phyloP scores from a whole-genome alignment of 164 flowering plant genomes.

The Buxus sempervirens region DNA sequence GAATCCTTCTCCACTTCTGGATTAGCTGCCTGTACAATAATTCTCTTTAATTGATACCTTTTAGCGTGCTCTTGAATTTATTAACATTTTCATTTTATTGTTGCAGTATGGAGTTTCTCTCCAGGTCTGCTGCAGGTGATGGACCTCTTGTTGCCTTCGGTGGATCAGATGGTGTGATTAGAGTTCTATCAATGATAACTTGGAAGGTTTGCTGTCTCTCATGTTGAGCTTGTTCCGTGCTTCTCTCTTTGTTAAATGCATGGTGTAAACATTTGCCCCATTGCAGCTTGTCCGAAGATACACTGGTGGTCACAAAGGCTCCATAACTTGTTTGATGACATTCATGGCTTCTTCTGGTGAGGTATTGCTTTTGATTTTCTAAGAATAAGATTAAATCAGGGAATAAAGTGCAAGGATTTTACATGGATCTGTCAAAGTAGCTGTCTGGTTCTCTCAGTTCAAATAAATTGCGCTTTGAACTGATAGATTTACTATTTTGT shows the following conservation, averaged over 20 bases:
- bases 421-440: not conserved
- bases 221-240: slow-evolving; percentile 10
- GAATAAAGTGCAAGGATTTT: not conserved
- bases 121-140: slow-evolving; percentile 79
- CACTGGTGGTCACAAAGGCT: slow-evolving; percentile 97
- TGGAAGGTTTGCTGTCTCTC: slow-evolving; percentile 69
- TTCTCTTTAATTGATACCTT: not conserved
- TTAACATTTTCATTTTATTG: slow-evolving; percentile 1
- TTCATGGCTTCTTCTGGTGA: slow-evolving; percentile 96
- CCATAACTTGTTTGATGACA: slow-evolving; percentile 90
- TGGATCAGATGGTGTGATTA: slow-evolving; percentile 92
- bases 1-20: not conserved
- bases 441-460: not conserved
- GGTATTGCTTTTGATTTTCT: slow-evolving; percentile 37
- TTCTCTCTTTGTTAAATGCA: not conserved
- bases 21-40: not conserved
- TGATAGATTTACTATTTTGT: too few relatives aligned
- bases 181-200: slow-evolving; percentile 98
- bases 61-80: not conserved
- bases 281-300: slow-evolving; percentile 93
- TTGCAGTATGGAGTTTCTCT: slow-evolving; percentile 93
- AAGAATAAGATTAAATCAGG: not conserved
- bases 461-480: not conserved
- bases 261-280: slow-evolving; percentile 9
- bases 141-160: slow-evolving; percentile 99